These are phyloP conservation scores for Starmerella apicola DNA, from an alignment of 805 yeast genomes.

Conservation along the genomic window DNA sequence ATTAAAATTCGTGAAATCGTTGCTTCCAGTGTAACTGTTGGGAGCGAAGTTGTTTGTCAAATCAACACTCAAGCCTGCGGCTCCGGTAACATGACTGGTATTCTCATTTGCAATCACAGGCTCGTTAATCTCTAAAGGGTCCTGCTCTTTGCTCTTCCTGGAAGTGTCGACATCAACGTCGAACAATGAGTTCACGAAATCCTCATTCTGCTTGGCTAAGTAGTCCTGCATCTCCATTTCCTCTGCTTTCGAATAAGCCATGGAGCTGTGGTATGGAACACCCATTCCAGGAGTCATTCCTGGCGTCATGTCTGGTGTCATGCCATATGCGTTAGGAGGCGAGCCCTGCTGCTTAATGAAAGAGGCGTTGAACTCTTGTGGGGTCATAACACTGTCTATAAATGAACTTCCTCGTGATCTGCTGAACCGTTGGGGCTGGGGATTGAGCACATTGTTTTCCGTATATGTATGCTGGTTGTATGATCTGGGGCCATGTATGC, in stretches of 20 bases:
- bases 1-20: background rate
- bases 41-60: background rate
- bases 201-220: slow-evolving; percentile 19
- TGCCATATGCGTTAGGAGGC: no score
- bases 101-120: background rate
- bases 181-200: slow-evolving; percentile 19
- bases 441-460: no score
- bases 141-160: background rate
- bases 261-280: slow-evolving; percentile 5
- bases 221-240: slow-evolving; percentile 9
- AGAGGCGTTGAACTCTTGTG: no score
- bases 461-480: no score
- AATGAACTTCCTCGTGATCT: no score
- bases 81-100: background rate
- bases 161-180: slow-evolving; percentile 11
- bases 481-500: no score
- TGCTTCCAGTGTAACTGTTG: background rate
- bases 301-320: slow-evolving; percentile 14
- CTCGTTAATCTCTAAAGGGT: background rate
- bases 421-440: no score
- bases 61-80: background rate
- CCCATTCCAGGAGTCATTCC: slow-evolving; percentile 14
- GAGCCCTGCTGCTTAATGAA: no score
- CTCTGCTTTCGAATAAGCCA: background rate
- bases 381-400: no score